Conservation (phyloP, 495 filamentous ascomycete genomes). For the Evansstolkia leycettana region DNA sequence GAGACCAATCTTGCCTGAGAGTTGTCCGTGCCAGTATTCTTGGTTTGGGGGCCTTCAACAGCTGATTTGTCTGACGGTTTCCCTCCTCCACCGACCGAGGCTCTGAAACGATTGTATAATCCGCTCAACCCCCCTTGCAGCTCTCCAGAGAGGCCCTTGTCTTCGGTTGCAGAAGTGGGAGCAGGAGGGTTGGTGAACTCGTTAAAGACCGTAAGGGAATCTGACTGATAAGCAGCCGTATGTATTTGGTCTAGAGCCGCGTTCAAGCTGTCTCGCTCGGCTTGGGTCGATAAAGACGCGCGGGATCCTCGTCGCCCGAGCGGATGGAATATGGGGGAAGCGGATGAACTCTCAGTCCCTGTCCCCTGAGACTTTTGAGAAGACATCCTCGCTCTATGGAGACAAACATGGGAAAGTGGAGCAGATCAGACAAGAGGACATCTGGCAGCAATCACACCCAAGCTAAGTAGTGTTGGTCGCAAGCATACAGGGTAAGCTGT, state of each 20-base stretch:
- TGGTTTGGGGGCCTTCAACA: conserved; percentile 12
- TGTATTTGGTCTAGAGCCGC: conserved; percentile 78
- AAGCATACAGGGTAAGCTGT: conserved; percentile 7
- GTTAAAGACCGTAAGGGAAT: conserved; percentile 75
- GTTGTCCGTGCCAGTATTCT: conserved; percentile 16
- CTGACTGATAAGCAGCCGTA: conserved; percentile 65
- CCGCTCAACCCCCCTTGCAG: conserved; percentile 76
- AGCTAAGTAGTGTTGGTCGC: conserved; percentile 2
- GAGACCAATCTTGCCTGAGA: conserved; percentile 16
- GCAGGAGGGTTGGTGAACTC: conserved; percentile 50
- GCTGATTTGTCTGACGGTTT: conserved; percentile 24
- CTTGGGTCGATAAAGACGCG: conserved; percentile 46
- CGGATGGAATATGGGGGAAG: conserved; percentile 30
- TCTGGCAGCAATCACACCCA: conserved; percentile 9
- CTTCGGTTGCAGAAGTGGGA: conserved; percentile 42
- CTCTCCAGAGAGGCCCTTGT: conserved; percentile 56
- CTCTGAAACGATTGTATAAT: conserved; percentile 69
- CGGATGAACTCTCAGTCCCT: conserved; percentile 28
- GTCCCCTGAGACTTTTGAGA: conserved; percentile 24
- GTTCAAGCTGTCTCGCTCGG: conserved; percentile 59
- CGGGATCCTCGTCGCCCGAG: conserved; percentile 45
- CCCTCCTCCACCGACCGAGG: conserved; percentile 54
- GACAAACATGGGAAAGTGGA: not conserved
- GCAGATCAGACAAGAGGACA: not conserved
- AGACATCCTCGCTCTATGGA: conserved; percentile 19